These are phyloP conservation scores for Tuber aestivum DNA, from an alignment of 495 filamentous ascomycete species.

Conservation along the genomic window DNA sequence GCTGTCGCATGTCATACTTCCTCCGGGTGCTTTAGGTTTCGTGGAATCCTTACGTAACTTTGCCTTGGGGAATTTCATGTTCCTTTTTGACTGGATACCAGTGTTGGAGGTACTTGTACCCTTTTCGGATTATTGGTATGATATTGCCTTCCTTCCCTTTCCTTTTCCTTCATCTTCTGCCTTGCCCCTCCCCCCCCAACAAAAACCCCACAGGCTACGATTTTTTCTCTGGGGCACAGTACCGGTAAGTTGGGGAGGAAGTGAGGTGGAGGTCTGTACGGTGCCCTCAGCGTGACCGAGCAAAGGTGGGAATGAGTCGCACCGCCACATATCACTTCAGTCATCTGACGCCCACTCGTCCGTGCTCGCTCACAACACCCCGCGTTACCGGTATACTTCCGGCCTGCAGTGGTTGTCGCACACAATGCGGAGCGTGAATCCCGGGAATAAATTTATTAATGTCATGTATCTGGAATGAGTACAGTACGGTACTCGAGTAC, in stretches of 20 bases:
- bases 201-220: neutral
- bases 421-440: neutral
- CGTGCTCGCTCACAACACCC: slow-evolving; percentile 20
- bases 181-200: neutral
- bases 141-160: neutral
- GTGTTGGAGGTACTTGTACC: neutral
- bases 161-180: neutral
- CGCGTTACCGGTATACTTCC: slow-evolving; percentile 36
- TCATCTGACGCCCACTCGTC: neutral
- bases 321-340: slow-evolving; percentile 10
- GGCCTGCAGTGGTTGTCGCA: slow-evolving; percentile 6
- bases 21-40: neutral
- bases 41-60: neutral
- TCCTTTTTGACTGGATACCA: neutral
- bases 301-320: neutral
- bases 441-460: neutral
- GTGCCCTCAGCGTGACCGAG: neutral
- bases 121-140: neutral
- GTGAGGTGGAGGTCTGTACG: neutral
- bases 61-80: neutral
- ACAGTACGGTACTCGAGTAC: neutral
- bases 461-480: neutral
- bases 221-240: neutral
- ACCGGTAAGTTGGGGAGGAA: neutral
- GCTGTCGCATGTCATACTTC: neutral